phyloP scores from a whole-genome alignment of 805 yeast genomes.

The Yarrowia sp. region DNA sequence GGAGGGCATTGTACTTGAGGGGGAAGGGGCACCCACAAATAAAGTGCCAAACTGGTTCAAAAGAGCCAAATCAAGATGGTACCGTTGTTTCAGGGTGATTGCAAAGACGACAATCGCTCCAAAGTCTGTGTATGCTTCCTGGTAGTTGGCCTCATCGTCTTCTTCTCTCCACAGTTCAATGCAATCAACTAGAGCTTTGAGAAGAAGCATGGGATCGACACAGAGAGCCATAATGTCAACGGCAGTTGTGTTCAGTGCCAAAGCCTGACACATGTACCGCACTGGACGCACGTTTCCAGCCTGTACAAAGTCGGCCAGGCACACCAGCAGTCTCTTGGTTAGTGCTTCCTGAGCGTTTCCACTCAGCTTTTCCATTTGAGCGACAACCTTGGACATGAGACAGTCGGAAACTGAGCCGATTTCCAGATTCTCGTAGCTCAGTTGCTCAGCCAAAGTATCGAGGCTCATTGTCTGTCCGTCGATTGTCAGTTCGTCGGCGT shows the following conservation, averaged over 20 bases:
- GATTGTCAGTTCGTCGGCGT: constrained; percentile 5
- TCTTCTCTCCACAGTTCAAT: constrained; percentile 59
- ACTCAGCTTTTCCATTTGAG: constrained; percentile 56
- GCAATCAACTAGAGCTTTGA: constrained; percentile 58
- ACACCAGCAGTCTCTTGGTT: constrained; percentile 50
- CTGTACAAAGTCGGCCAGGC: constrained; percentile 52
- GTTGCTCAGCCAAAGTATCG: constrained; percentile 46
- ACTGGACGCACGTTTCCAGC: constrained; percentile 55
- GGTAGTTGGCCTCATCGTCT: constrained; percentile 65
- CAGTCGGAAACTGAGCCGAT: constrained; percentile 61
- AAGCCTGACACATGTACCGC: constrained; percentile 60
- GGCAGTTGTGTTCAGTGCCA: constrained; percentile 55
- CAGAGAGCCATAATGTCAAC: constrained; percentile 57
- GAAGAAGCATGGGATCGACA: constrained; percentile 54
- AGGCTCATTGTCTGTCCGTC: constrained; percentile 46
- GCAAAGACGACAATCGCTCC: constrained; percentile 65
- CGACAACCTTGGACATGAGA: constrained; percentile 58
- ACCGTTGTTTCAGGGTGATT: constrained; percentile 53
- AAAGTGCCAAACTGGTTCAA: constrained; percentile 20
- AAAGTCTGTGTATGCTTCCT: constrained; percentile 71
- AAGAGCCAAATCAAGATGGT: constrained; percentile 46
- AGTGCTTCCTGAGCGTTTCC: constrained; percentile 57
- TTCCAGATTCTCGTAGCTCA: constrained; percentile 54
- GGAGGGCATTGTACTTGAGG: constrained; percentile 38
- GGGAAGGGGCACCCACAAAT: constrained; percentile 39